phyloP scores from a whole-genome alignment of 306 rosid genomes.

The Comarum palustre region DNA sequence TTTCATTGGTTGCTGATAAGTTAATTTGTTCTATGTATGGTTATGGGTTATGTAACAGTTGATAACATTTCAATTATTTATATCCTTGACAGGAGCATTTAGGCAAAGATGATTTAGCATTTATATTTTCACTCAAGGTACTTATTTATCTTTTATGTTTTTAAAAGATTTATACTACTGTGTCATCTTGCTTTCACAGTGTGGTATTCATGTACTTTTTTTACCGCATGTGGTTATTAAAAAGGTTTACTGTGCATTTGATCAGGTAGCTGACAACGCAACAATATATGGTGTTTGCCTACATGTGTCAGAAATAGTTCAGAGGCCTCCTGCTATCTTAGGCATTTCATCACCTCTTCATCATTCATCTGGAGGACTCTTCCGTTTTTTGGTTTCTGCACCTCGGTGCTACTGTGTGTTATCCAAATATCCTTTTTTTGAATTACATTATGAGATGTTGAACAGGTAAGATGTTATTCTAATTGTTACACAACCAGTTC shows the following conservation, averaged over 20 bases:
- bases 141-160: slow-evolving; percentile 3
- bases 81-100: slow-evolving; percentile 72
- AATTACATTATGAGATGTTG: slow-evolving; percentile 86
- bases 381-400: slow-evolving; percentile 90
- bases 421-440: slow-evolving; percentile 84
- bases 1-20: slow-evolving; percentile 1
- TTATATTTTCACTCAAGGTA: slow-evolving; percentile 90
- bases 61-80: slow-evolving; percentile 11
- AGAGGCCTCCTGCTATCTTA: slow-evolving; percentile 81
- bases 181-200: neutral
- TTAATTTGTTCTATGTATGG: slow-evolving; percentile 19
- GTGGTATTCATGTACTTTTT: neutral
- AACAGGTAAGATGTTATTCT: slow-evolving; percentile 56
- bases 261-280: slow-evolving; percentile 75
- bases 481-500: slow-evolving; percentile 5
- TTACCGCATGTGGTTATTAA: slow-evolving; percentile 32
- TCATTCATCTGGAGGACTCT: slow-evolving; percentile 48
- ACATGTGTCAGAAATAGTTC: slow-evolving; percentile 92
- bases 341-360: slow-evolving; percentile 55
- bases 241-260: slow-evolving; percentile 34
- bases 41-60: slow-evolving; percentile 15
- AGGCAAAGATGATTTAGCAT: slow-evolving; percentile 81
- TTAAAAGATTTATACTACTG: neutral
- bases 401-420: slow-evolving; percentile 95
- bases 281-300: slow-evolving; percentile 95